These are phyloP conservation scores for Tuber indicum DNA, from an alignment of 495 filamentous ascomycete species.

Conservation along the genomic window DNA sequence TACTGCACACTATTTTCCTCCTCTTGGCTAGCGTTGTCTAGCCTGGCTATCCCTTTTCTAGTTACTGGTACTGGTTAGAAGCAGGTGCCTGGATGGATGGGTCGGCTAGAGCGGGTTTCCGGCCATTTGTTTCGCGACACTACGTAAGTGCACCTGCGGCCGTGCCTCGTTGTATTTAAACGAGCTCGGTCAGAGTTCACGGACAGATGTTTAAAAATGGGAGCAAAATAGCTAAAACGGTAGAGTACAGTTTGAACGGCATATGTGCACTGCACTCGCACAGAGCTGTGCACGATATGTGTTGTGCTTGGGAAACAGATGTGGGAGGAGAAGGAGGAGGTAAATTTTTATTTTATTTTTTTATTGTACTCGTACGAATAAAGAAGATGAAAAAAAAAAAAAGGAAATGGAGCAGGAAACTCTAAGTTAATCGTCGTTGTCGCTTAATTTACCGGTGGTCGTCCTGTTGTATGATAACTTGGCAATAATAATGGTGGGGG, in stretches of 20 bases:
- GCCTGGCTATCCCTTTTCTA: neutral
- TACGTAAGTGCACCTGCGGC: constrained; percentile 3
- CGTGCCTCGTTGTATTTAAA: neutral
- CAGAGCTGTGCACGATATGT: neutral
- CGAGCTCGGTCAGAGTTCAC: neutral
- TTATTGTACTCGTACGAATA: no score
- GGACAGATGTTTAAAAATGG: neutral
- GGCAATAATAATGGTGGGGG: neutral
- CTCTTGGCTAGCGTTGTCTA: neutral
- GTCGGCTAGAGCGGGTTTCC: constrained; percentile 4
- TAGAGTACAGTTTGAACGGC: neutral
- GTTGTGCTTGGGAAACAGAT: neutral
- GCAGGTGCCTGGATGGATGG: neutral
- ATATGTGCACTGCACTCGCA: neutral
- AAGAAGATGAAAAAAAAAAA: neutral
- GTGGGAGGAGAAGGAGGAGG: neutral
- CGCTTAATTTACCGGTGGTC: neutral
- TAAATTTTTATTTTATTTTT: neutral
- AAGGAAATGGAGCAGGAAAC: neutral
- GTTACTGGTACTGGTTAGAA: neutral
- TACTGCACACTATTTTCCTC: neutral
- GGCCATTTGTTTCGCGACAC: neutral
- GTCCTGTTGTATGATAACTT: neutral
- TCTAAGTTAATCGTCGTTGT: neutral
- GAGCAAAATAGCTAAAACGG: neutral